These are phyloP conservation scores for Gracilariopsis chorda DNA, from an alignment of 23 red algal genomes.

Conservation along the genomic window DNA sequence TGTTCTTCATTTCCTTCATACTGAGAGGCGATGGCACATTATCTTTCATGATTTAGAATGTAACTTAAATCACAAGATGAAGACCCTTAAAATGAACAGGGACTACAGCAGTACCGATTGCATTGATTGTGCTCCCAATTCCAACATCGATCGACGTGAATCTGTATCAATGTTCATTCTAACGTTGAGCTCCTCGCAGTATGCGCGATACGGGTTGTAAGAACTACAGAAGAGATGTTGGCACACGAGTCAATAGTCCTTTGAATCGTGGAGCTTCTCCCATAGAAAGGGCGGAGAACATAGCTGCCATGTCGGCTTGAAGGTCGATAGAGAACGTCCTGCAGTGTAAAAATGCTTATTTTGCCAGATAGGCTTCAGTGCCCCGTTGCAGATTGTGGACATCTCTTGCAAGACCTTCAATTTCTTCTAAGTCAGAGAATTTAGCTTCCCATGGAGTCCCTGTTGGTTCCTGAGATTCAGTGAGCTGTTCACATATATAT, in stretches of 20 bases:
- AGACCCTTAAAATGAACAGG: not conserved
- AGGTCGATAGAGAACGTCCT: not conserved
- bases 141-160: not conserved
- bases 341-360: not conserved
- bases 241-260: not conserved
- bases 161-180: not conserved
- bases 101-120: not conserved
- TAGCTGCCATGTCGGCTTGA: not conserved
- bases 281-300: too few species aligned
- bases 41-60: not conserved
- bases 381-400: too few species aligned
- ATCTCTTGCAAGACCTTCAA: too few species aligned
- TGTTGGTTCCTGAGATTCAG: too few species aligned
- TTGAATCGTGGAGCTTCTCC: not conserved
- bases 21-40: not conserved
- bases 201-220: not conserved
- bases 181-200: not conserved
- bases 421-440: too few species aligned
- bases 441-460: too few species aligned
- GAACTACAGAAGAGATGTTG: not conserved
- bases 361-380: too few species aligned
- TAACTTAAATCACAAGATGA: conserved; percentile 6
- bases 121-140: not conserved
- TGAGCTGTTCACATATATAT: too few species aligned
- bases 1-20: conserved; percentile 25